Conservation (phyloP, 2,329 filamentous ascomycete genomes). For the Diaporthe vaccinii region DNA sequence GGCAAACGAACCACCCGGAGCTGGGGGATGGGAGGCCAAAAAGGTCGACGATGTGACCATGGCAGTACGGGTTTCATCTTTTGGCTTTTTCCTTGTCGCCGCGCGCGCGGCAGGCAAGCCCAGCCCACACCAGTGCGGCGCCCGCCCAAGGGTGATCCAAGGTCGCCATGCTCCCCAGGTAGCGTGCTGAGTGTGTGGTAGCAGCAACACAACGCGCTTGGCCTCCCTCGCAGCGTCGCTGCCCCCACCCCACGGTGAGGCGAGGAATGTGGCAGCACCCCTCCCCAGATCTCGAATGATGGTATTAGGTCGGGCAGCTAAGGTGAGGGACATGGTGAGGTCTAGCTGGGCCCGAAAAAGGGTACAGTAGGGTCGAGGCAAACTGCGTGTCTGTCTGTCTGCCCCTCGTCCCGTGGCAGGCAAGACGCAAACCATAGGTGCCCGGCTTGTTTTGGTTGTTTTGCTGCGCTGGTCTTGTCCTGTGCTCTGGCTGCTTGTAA, state of each 20-base stretch:
- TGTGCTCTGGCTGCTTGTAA: neutral
- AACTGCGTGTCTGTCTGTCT: conserved; percentile 1
- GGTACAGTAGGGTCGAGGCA: conserved; percentile 5
- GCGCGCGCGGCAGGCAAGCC: conserved; percentile 29
- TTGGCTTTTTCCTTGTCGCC: conserved; percentile 27
- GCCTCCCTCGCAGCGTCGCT: neutral
- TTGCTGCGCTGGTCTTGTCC: neutral
- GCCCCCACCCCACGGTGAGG: conserved; percentile 21
- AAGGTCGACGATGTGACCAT: conserved; percentile 22
- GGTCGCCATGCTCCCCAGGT: conserved; percentile 21
- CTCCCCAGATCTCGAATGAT: conserved; percentile 27
- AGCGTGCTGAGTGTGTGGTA: neutral
- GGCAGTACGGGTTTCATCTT: conserved; percentile 27
- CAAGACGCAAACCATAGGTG: conserved; percentile 26
- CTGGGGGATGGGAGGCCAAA: conserved; percentile 4
- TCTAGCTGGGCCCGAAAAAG: conserved; percentile 3
- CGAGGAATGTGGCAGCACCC: conserved; percentile 28
- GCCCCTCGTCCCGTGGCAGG: conserved; percentile 17
- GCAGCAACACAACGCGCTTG: neutral
- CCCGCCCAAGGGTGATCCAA: conserved; percentile 22
- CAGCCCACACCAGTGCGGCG: conserved; percentile 22
- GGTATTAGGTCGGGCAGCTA: conserved; percentile 20
- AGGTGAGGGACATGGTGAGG: conserved; percentile 31
- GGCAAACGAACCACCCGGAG: conserved; percentile 27
- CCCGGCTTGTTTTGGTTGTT: neutral